Evolutionary conservation across 163 green algal genomes (phyloP).

Genomic region (Chloromonas sp.): DNA sequence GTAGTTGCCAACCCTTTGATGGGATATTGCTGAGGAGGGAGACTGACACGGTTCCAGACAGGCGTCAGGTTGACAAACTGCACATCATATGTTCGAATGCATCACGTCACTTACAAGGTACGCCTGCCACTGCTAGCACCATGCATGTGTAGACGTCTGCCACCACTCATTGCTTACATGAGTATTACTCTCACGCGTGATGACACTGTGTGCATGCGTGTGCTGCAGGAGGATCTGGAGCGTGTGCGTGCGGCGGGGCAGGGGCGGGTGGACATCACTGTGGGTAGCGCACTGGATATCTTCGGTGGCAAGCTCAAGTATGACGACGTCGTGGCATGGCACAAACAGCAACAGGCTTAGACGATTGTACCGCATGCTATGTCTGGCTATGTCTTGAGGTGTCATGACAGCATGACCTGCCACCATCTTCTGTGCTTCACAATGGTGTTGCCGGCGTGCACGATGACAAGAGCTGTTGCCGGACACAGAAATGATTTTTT

Average conservation of each 20-base stretch:
- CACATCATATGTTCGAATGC: too few species aligned
- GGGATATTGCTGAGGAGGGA: too few species aligned
- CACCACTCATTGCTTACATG: background rate
- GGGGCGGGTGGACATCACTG: conserved; percentile 89
- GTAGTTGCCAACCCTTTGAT: too few species aligned
- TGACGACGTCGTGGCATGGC: conserved; percentile 86
- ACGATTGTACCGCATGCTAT: too few species aligned
- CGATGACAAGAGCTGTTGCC: too few species aligned
- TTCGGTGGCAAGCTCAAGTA: conserved; percentile 92
- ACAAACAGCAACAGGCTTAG: conserved; percentile 58
- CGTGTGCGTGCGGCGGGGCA: conserved; percentile 64
- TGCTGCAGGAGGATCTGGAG: conserved; percentile 85
- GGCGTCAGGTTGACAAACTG: too few species aligned
- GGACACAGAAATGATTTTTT: too few species aligned
- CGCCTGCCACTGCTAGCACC: background rate
- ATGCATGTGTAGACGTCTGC: background rate
- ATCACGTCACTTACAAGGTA: background rate
- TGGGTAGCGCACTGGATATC: conserved; percentile 94
- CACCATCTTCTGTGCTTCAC: too few species aligned
- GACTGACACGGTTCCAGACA: too few species aligned
- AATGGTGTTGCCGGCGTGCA: too few species aligned
- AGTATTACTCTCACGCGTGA: background rate
- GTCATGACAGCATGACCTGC: too few species aligned
- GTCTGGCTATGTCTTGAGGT: too few species aligned
- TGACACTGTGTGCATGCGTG: background rate